These are phyloP conservation scores for Coemansia sp. DNA, from an alignment of 192 early-diverging fungal genomes.

Conservation along the genomic window DNA sequence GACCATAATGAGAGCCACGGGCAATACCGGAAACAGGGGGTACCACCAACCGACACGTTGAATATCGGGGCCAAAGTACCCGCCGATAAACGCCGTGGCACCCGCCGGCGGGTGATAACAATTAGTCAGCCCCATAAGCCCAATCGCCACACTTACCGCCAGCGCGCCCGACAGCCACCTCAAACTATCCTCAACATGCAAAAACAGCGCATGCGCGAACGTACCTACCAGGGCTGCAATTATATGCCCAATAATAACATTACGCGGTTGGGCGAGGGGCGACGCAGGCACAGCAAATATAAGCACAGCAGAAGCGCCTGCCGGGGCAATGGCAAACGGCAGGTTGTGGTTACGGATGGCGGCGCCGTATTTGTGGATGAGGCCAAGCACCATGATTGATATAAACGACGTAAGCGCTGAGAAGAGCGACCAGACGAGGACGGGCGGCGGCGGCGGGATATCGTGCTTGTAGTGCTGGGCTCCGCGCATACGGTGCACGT, in stretches of 20 bases:
- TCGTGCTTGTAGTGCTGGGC: slow-evolving; percentile 34
- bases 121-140: slow-evolving; percentile 44
- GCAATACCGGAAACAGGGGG: slow-evolving; percentile 45
- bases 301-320: slow-evolving; percentile 46
- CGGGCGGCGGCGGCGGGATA: slow-evolving; percentile 24
- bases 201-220: slow-evolving; percentile 45
- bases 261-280: slow-evolving; percentile 49
- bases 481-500: slow-evolving; percentile 39
- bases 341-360: slow-evolving; percentile 41
- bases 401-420: slow-evolving; percentile 45
- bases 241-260: slow-evolving; percentile 39
- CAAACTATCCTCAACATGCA: slow-evolving; percentile 25
- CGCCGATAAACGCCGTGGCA: slow-evolving; percentile 45
- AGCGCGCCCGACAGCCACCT: slow-evolving; percentile 46
- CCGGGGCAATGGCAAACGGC: slow-evolving; percentile 49
- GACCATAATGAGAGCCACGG: slow-evolving; percentile 39
- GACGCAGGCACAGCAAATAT: slow-evolving; percentile 42
- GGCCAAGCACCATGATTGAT: slow-evolving; percentile 21
- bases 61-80: slow-evolving; percentile 19
- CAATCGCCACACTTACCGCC: slow-evolving; percentile 43
- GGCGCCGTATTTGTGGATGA: slow-evolving; percentile 45
- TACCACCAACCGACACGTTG: slow-evolving; percentile 50
- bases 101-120: slow-evolving; percentile 54
- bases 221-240: slow-evolving; percentile 41
- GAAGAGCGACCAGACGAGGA: slow-evolving; percentile 35